Evolutionary conservation across 495 filamentous ascomycete genomes (phyloP).

Genomic region (Entonaema liquescens): DNA sequence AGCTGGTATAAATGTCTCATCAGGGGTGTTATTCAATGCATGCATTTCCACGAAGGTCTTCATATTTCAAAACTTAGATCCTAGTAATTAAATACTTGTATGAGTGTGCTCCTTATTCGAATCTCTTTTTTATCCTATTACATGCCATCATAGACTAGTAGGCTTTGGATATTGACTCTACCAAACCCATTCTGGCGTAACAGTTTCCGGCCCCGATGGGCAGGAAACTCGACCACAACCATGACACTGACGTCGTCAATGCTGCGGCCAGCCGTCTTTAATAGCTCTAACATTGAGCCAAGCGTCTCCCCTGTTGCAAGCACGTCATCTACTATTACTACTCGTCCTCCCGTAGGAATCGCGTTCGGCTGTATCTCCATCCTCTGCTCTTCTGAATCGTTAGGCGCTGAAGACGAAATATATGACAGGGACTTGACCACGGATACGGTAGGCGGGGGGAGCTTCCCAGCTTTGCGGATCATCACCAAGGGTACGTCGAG

Average conservation of each 20-base stretch:
- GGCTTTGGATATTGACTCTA: conserved; percentile 63
- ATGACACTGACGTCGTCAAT: conserved; percentile 60
- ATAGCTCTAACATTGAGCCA: conserved; percentile 63
- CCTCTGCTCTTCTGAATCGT: conserved; percentile 46
- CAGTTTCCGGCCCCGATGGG: conserved; percentile 63
- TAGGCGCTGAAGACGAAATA: conserved; percentile 61
- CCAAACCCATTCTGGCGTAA: conserved; percentile 66
- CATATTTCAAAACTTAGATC: no score
- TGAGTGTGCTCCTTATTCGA: no score
- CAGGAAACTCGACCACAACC: conserved; percentile 69
- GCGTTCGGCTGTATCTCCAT: conserved; percentile 64
- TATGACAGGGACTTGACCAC: conserved; percentile 61
- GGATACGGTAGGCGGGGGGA: conserved; percentile 66
- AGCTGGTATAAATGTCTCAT: no score
- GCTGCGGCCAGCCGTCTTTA: conserved; percentile 56
- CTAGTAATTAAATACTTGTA: no score
- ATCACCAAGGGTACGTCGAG: conserved; percentile 60
- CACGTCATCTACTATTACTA: conserved; percentile 72
- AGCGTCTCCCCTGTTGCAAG: conserved; percentile 69
- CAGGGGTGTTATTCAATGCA: no score
- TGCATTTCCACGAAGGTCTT: no score
- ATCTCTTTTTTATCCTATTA: no score
- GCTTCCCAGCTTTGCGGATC: conserved; percentile 67
- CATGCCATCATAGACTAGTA: conserved; percentile 64
- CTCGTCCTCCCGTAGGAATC: conserved; percentile 54